These are phyloP conservation scores for Colletotrichum noveboracense DNA, from an alignment of 2,329 filamentous ascomycete species.

Conservation along the genomic window DNA sequence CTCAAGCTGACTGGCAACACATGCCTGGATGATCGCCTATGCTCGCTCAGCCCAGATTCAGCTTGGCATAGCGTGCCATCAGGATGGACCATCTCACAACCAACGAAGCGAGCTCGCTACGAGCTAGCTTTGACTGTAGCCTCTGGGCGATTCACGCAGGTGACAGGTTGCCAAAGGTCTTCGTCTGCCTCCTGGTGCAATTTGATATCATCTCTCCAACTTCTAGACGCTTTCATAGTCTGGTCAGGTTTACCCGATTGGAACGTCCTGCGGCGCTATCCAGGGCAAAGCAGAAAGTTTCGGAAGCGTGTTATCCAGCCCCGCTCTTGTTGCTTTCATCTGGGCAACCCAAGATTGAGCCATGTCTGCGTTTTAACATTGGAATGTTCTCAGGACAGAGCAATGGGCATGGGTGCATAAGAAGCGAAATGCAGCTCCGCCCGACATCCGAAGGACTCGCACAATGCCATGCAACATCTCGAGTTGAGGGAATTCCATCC, in stretches of 20 bases:
- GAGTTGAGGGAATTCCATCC: background rate
- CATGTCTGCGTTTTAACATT: background rate
- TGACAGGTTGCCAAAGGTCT: background rate
- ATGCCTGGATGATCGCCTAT: background rate
- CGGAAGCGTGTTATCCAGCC: background rate
- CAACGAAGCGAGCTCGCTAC: background rate
- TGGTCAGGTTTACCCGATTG: background rate
- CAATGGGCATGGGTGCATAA: background rate
- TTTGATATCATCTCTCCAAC: background rate
- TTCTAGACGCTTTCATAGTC: background rate
- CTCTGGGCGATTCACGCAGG: background rate
- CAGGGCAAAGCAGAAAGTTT: background rate
- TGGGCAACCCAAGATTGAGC: background rate
- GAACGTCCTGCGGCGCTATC: background rate
- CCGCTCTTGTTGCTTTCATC: background rate
- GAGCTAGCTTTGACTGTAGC: background rate
- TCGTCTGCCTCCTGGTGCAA: background rate
- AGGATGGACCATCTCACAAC: background rate
- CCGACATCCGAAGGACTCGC: background rate
- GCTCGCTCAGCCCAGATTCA: background rate
- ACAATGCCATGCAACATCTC: background rate
- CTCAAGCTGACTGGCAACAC: background rate
- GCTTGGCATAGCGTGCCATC: background rate
- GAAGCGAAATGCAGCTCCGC: background rate
- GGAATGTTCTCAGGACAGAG: background rate